These are phyloP conservation scores for Scorias spongiosa DNA, from an alignment of 2,329 filamentous ascomycete genomes.

Conservation along the genomic window DNA sequence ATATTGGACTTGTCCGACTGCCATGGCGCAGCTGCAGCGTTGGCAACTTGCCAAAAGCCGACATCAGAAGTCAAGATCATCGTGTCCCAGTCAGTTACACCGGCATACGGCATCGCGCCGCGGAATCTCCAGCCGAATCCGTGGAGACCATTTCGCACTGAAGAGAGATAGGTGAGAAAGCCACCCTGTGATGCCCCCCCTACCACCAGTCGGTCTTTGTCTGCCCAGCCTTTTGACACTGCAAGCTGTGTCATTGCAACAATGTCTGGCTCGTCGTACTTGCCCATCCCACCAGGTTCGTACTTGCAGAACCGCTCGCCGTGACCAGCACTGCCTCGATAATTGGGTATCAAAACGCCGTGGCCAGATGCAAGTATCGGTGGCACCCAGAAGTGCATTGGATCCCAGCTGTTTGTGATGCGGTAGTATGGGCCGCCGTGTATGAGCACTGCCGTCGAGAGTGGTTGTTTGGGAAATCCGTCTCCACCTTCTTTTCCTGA, in stretches of 20 bases:
- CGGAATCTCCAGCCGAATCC: conserved; percentile 22
- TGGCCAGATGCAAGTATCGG: conserved; percentile 23
- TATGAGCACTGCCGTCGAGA: conserved; percentile 21
- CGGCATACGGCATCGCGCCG: conserved; percentile 23
- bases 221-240: conserved; percentile 18
- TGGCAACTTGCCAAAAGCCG: conserved; percentile 12
- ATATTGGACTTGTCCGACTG: conserved; percentile 7
- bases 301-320: conserved; percentile 21
- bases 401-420: conserved; percentile 17
- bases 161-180: conserved; percentile 23
- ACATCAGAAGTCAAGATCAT: conserved; percentile 21
- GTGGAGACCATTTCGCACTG: conserved; percentile 22
- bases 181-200: conserved; percentile 27
- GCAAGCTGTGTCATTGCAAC: conserved; percentile 21
- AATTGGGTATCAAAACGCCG: conserved; percentile 24
- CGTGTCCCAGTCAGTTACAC: conserved; percentile 23
- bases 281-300: conserved; percentile 17
- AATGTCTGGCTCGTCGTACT: conserved; percentile 24
- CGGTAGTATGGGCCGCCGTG: conserved; percentile 24
- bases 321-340: conserved; percentile 22
- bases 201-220: conserved; percentile 19
- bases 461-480: conserved; percentile 6
- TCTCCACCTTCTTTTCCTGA: not conserved
- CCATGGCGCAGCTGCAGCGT: conserved; percentile 17
- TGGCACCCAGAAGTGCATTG: conserved; percentile 16